Evolutionary conservation across 805 yeast species (phyloP), one percentile per base, ranked within the genome.

Genomic region (Schwanniomyces pseudopolymorphus): DNA sequence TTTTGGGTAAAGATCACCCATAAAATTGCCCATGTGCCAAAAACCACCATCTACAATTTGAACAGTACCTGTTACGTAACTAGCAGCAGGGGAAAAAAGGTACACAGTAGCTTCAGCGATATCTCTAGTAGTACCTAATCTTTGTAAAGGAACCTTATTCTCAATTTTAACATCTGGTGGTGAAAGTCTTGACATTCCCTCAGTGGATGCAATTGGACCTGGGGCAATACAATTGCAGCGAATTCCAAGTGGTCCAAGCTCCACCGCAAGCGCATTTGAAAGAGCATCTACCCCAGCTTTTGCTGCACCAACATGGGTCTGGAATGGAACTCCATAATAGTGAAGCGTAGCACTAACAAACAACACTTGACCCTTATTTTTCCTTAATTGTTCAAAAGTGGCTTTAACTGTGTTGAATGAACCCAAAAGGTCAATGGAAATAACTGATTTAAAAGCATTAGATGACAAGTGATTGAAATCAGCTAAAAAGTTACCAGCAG

Each of bases 221-320:
- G 98, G 98, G 2, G 97, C 97, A 55, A 91, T 79, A 58, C 87
- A 82, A 63, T 92, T 91, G 39, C 83, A 78, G 46, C 94, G 78
- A 38, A 91, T 78, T 4, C 97, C 97, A 45, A 88, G 62, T 2
- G 97, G 96, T 1, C 97, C 97, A 45, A 89, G 74, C 67, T 91
- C 98, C 5, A 90, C 94, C 1, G 97, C 96, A 48, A 91, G 67
- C 1, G 90, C 85, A 53, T 85, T 83, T 22, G 89, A 81, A 31
- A 91, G 72, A 3, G 97, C 95, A 63, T 92, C 98, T 36, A 92
- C 78, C 21, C 97, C 98, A 1, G 97, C 96, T 67, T 92, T 92
- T 2, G 97, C 97, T 0, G 97, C 97, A 5, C 91, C 85, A 3
- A 90, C 97, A 59, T 92, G 97, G 5, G 83, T 58, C 67, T 92